Evolutionary conservation across 495 filamentous ascomycete species (phyloP), one percentile per base, ranked within the genome.

Genomic region (Clavariopsis aquatica): DNA sequence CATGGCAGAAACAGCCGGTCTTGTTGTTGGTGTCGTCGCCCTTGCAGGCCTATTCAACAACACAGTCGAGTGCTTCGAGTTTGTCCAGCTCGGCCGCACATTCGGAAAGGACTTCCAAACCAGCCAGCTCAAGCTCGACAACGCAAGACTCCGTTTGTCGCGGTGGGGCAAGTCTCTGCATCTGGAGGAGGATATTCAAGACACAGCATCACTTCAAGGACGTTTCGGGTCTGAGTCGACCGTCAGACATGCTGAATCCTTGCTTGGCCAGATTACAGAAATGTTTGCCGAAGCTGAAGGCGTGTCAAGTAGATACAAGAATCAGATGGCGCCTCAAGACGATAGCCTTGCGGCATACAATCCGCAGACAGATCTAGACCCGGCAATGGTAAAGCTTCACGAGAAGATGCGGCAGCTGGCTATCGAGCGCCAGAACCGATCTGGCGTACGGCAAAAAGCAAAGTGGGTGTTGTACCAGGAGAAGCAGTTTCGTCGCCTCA

Each of bases 281-380:
- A 20, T 61, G 8, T 74, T 74, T 62, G 60, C 57, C 8, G 68
- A 74, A 17, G 73, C 73, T 12, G 65, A 75, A 61, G 63, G 53
- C 27, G 19, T 68, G n/a, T 73, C 69, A 0, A 49, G 60, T 6
- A 60, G 60, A 31, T 70, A 61, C 47, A 68, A 62, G 46, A 63
- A 57, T n/a, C 60, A 53, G 23, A 60, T 29, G 23, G 47, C 45
- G 24, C 27, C 57, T 46, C 22, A 22, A 20, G 58, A 57, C 47
- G n/a, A n/a, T 1, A 53, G 54, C 56, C 45, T 58, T 1, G 49
- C 36, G 29, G 49, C 49, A 26, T 56, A 46, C 29, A 45, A 72
- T 64, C 36, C 63, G 15, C 9, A 61, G 24, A 52, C 52, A 12
- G 71, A 72, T n/a, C 57, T 75, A 27, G 69, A 69, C 28, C 57